Evolutionary conservation across 768 basidiomycete species (phyloP).

Genomic region (Collybiopsis luxurians): DNA sequence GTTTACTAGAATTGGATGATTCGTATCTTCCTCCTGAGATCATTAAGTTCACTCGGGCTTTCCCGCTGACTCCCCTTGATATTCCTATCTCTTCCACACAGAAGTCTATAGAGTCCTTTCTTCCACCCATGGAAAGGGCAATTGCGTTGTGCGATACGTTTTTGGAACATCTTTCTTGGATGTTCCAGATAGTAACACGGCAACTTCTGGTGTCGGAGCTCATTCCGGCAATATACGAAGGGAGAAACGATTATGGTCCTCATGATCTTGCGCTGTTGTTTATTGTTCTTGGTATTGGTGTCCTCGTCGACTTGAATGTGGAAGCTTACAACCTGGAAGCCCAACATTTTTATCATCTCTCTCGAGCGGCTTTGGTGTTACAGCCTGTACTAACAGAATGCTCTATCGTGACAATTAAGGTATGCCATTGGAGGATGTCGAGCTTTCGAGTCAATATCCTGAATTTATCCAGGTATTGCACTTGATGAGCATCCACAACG

Average conservation of each 20-base stretch:
- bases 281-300: slow-evolving; percentile 45
- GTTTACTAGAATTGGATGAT: slow-evolving; percentile 37
- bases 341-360: slow-evolving; percentile 48
- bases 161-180: slow-evolving; percentile 48
- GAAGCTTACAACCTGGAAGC: slow-evolving; percentile 49
- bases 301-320: slow-evolving; percentile 43
- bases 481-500: slow-evolving; percentile 53
- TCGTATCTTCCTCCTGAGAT: slow-evolving; percentile 45
- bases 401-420: slow-evolving; percentile 47
- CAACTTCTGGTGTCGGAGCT: slow-evolving; percentile 42
- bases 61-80: slow-evolving; percentile 42
- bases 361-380: slow-evolving; percentile 43
- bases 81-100: slow-evolving; percentile 31
- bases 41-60: slow-evolving; percentile 38
- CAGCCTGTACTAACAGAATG: slow-evolving; percentile 42
- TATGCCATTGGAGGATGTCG: slow-evolving; percentile 2
- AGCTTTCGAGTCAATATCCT: background rate
- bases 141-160: slow-evolving; percentile 44
- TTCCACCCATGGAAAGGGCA: slow-evolving; percentile 42
- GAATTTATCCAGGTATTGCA: slow-evolving; percentile 35
- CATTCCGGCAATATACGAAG: slow-evolving; percentile 45
- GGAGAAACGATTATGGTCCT: slow-evolving; percentile 37
- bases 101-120: slow-evolving; percentile 40
- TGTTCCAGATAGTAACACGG: slow-evolving; percentile 47
- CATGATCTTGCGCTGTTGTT: slow-evolving; percentile 50